These are phyloP conservation scores for Coccinonectria pachysandricola DNA, from an alignment of 2,329 filamentous ascomycete species.

Conservation along the genomic window DNA sequence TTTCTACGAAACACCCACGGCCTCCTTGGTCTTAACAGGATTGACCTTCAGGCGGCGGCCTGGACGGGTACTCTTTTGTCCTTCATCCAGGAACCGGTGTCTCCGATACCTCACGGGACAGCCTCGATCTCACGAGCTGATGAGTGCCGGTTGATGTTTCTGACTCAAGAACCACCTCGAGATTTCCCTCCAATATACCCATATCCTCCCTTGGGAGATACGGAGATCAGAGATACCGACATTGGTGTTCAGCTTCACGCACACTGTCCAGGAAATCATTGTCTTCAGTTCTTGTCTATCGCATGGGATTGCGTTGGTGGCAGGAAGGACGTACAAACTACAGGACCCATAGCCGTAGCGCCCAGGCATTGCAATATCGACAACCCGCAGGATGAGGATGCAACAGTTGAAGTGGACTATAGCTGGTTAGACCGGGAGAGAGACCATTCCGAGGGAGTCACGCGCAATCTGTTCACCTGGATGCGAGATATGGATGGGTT, in stretches of 20 bases:
- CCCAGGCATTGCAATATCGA: not conserved
- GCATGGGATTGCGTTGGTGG: conserved; percentile 1
- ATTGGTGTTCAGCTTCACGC: conserved; percentile 2
- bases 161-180: conserved; percentile 1
- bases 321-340: conserved; percentile 1
- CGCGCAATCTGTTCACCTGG: conserved; percentile 6
- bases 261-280: conserved; percentile 1
- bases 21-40: conserved; percentile 1
- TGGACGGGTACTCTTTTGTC: conserved; percentile 4
- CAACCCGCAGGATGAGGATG: not conserved
- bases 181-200: conserved; percentile 2
- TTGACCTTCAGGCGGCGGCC: conserved; percentile 3
- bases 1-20: conserved; percentile 1
- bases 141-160: conserved; percentile 4
- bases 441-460: conserved; percentile 4
- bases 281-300: not conserved
- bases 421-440: conserved; percentile 4
- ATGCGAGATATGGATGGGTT: conserved; percentile 5
- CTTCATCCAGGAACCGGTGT: conserved; percentile 4
- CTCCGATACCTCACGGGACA: not conserved
- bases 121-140: conserved; percentile 2
- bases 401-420: conserved; percentile 2
- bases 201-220: conserved; percentile 2
- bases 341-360: conserved; percentile 1
- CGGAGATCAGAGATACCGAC: conserved; percentile 2